phyloP scores from a whole-genome alignment of 2,329 filamentous ascomycete genomes.

The Botryotinia convoluta region DNA sequence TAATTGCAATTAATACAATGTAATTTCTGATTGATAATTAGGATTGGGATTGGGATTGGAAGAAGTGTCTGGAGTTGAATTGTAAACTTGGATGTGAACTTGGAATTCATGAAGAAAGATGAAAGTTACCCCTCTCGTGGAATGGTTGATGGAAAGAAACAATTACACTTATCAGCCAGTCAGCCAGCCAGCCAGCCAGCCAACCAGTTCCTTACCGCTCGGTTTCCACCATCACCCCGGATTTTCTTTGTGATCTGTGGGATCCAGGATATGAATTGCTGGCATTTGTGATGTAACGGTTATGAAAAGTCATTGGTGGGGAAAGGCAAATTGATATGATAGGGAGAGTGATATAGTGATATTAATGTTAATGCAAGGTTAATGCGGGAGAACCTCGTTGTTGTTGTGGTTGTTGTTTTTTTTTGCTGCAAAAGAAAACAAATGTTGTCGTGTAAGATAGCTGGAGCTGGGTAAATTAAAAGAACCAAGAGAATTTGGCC shows the following conservation, averaged over 20 bases:
- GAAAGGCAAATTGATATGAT: not conserved
- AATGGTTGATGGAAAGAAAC: not conserved
- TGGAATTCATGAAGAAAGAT: not conserved
- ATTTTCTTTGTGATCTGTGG: not conserved
- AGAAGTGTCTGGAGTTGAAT: not conserved
- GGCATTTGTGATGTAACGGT: not conserved
- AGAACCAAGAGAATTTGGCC: not conserved
- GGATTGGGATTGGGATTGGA: not conserved
- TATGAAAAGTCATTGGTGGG: not conserved
- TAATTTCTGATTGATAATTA: not conserved
- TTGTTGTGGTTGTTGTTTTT: not conserved
- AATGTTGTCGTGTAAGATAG: not conserved
- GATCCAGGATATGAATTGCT: not conserved
- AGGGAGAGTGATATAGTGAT: not conserved
- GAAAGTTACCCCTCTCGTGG: not conserved
- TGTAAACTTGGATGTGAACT: not conserved
- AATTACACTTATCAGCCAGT: not conserved
- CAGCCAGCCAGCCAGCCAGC: too few species aligned
- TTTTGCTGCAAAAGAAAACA: not conserved
- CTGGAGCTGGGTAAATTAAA: not conserved
- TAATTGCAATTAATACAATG: not conserved
- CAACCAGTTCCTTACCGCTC: not conserved
- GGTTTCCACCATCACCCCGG: not conserved
- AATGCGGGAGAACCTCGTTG: not conserved
- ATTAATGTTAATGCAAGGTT: not conserved